Conservation (phyloP, 2,329 filamentous ascomycete species). For the Hypoxylon sp. region DNA sequence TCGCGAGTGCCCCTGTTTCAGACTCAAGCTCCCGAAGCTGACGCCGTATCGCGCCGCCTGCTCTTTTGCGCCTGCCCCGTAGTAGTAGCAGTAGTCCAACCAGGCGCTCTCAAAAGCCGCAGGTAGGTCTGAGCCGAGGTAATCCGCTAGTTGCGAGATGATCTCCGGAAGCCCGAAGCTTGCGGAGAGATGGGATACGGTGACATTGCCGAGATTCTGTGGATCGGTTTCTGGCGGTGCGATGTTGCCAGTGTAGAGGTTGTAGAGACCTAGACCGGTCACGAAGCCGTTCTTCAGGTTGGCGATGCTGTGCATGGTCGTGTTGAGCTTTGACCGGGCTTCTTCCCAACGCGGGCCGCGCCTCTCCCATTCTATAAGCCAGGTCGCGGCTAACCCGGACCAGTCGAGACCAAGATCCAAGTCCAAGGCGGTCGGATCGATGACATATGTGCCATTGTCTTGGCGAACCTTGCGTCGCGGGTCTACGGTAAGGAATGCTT, state of each 20-base stretch:
- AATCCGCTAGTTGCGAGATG: conserved; percentile 68
- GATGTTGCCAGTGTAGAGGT: conserved; percentile 64
- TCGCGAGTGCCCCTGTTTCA: conserved; percentile 71
- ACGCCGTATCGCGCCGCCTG: conserved; percentile 68
- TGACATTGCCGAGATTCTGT: conserved; percentile 65
- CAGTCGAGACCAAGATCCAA: conserved; percentile 73
- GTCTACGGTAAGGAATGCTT: conserved; percentile 68
- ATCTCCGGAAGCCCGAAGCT: conserved; percentile 73
- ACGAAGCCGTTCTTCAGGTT: conserved; percentile 71
- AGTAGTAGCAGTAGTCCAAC: conserved; percentile 74
- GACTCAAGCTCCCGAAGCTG: conserved; percentile 62
- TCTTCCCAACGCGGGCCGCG: conserved; percentile 68
- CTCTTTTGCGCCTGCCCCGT: conserved; percentile 63
- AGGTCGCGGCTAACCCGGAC: conserved; percentile 69
- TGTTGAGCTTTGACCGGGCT: conserved; percentile 64
- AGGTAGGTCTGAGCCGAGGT: conserved; percentile 62
- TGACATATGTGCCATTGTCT: conserved; percentile 63
- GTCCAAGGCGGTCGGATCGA: conserved; percentile 61
- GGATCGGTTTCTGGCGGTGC: conserved; percentile 68
- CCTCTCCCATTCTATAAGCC: conserved; percentile 73
- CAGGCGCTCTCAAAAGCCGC: conserved; percentile 67
- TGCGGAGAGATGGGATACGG: conserved; percentile 69
- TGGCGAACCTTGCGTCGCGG: conserved; percentile 70
- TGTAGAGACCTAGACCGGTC: conserved; percentile 69
- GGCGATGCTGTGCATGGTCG: conserved; percentile 66